Percentiles rank a stretch among this genome's conserved stretches.
These are phyloP conservation scores for Cokeromyces recurvatus DNA, from an alignment of 371 early-diverging fungal species.

Conservation along the genomic window DNA sequence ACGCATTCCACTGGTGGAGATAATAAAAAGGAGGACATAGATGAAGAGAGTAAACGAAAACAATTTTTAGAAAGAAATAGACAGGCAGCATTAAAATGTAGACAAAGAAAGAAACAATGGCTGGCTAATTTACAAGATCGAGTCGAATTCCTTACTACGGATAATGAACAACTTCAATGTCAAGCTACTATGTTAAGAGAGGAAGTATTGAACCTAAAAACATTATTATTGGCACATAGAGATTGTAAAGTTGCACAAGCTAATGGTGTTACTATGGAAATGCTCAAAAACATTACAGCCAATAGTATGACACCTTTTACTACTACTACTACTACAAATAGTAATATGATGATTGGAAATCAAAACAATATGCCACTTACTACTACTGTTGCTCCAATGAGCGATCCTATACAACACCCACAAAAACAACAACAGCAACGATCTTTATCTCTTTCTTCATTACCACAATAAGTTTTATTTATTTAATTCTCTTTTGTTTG, in stretches of 20 bases:
- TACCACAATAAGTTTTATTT: no score
- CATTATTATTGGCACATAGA: constrained; percentile 69
- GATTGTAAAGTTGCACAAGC: constrained; percentile 72
- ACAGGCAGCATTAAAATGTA: constrained; percentile 83
- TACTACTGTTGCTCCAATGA: no score
- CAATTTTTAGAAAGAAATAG: constrained; percentile 79
- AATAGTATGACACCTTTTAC: no score
- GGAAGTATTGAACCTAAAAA: constrained; percentile 68
- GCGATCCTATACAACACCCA: not conserved
- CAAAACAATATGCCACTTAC: not conserved
- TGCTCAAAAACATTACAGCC: constrained; percentile 6
- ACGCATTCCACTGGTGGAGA: no score
- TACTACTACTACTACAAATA: no score
- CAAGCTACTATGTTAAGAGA: constrained; percentile 68
- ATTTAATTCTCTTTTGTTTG: no score
- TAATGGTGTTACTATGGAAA: constrained; percentile 35
- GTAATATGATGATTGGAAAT: no score
- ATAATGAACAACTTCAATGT: constrained; percentile 67
- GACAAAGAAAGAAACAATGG: constrained; percentile 88
- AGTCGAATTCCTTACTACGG: constrained; percentile 63
- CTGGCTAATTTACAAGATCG: constrained; percentile 70
- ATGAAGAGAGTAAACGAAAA: constrained; percentile 51
- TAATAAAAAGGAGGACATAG: not conserved
- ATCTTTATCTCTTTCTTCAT: no score
- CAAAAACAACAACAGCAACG: not conserved